Conservation (phyloP, 2,329 filamentous ascomycete genomes). For the Colletotrichum sp. region DNA sequence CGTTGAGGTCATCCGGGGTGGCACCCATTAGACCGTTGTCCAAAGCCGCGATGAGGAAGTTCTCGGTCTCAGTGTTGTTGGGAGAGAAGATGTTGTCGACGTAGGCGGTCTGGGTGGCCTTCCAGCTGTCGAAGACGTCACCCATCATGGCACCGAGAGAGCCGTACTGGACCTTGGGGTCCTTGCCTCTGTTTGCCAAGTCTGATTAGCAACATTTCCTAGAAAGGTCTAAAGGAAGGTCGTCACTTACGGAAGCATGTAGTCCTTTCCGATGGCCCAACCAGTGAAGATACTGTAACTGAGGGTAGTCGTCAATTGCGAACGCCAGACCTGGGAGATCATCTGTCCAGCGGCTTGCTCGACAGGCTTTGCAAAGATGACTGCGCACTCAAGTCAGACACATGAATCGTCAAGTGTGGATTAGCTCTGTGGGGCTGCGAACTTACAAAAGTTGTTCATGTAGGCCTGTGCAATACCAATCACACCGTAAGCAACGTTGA, state of each 20-base stretch:
- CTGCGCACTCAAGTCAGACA: background rate
- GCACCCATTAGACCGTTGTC: background rate
- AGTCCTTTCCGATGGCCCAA: conserved; percentile 8
- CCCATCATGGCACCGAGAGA: background rate
- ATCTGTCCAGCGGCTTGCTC: background rate
- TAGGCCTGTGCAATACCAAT: background rate
- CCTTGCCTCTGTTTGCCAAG: background rate
- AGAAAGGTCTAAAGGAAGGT: background rate
- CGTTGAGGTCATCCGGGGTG: background rate
- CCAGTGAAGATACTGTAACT: conserved; percentile 2
- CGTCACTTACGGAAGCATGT: background rate
- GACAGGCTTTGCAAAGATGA: background rate
- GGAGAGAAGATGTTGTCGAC: background rate
- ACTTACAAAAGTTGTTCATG: background rate
- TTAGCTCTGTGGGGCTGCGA: background rate
- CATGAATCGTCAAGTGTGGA: background rate
- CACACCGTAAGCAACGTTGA: background rate
- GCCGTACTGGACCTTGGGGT: background rate
- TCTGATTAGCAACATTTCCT: background rate
- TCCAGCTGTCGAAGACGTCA: background rate
- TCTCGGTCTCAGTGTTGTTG: background rate
- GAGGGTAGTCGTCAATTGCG: background rate
- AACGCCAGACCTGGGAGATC: background rate
- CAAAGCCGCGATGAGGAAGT: background rate
- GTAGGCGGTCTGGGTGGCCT: background rate